Evolutionary conservation across 2,329 filamentous ascomycete species (phyloP), one percentile per base, ranked within the genome.

Genomic region (Leptosphaerulina australis): DNA sequence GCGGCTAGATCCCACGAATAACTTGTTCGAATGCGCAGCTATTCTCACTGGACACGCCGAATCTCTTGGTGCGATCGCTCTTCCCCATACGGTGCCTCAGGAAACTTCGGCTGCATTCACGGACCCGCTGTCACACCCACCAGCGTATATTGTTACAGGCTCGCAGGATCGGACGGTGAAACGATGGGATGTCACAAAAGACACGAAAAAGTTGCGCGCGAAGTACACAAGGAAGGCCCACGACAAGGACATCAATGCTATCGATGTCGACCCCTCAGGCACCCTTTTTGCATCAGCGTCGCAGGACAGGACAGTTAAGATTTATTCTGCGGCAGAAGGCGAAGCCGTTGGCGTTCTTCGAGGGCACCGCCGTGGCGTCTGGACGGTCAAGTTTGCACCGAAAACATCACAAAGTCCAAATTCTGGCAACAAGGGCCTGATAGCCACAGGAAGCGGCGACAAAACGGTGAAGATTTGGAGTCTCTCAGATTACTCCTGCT

Each of bases 391-490:
- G 45, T 99, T 99, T 70, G 88, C 91, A 5, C 92, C 92, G 1
- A 83, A 85, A 48, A 83, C 88, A 49, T 88, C 88, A 17, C 90
- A 92, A 0, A 51, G 63, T 8, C 56, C 69, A 15, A 66, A 64
- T 7, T 88, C 88, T 40, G 79, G 77, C 20, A 87, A 84, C 45
- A 90, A 90, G 68, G 93, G 93, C 2, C 81, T 96, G 35, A 79
- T 96, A 10, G 82, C 96, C 21, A 97, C 94, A 0, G 94, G 91
- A 26, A 95, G 90, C 62, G 94, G 93, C 66, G 94, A 99, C 74
- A 97, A 97, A 76, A 97, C 91, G 0, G 83, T 97, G 66, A 95
- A 96, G 72, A 82, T 99, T 8, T 99, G 95, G 95, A 97, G 84
- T 69, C 78, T 99, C 55, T 83, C 87, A 2, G 92, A 96, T 73